These are phyloP conservation scores for Picea glauca DNA, from an alignment of 75 land plant genomes.

Conservation along the genomic window DNA sequence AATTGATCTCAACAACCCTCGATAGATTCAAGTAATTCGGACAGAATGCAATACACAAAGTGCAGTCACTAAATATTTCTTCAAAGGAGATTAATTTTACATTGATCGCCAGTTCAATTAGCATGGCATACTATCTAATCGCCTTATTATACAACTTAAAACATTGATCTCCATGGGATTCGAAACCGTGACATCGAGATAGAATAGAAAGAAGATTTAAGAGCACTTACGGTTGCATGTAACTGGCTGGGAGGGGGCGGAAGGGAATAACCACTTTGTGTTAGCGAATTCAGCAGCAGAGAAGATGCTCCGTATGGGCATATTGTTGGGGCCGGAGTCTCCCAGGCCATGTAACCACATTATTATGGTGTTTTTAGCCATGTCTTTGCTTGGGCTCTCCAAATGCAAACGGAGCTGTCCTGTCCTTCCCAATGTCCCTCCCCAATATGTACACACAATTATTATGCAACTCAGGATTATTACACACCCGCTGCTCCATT, in stretches of 20 bases:
- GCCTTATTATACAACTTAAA: no score
- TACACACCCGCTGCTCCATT: neutral
- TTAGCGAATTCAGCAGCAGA: constrained; percentile 42
- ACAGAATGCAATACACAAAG: no score
- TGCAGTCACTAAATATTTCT: no score
- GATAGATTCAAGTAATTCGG: no score
- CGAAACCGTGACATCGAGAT: no score
- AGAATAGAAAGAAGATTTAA: neutral
- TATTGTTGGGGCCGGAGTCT: constrained; percentile 80
- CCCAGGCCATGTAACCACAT: constrained; percentile 94
- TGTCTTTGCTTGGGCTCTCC: neutral
- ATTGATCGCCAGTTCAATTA: no score
- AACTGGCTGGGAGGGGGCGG: constrained; percentile 68
- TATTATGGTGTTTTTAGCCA: constrained; percentile 32
- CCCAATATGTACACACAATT: neutral
- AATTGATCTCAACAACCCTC: no score
- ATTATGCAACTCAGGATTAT: neutral
- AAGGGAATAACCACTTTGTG: constrained; percentile 71
- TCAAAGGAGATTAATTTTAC: no score
- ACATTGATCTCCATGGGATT: no score
- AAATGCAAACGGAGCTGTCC: neutral
- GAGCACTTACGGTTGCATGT: constrained; percentile 68
- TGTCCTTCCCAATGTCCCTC: neutral
- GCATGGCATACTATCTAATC: no score
- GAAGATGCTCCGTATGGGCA: constrained; percentile 65